Base-by-base conservation (phyloP, 345 rosid species). In the Carallia brachiata region DNA sequence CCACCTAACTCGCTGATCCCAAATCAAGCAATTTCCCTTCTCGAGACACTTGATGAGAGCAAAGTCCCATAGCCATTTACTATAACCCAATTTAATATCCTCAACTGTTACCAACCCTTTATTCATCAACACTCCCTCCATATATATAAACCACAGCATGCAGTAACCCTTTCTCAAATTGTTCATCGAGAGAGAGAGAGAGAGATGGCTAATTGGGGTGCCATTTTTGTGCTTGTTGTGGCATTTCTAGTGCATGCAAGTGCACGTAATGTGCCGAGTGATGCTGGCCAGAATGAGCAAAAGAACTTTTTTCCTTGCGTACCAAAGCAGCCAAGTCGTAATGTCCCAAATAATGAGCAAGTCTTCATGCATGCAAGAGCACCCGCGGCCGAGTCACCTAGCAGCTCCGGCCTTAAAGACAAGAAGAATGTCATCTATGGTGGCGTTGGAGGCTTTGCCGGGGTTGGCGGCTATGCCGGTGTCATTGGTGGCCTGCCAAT, bases 381-480 rank as follows among this genome's bases (percentile, higher is more conserved):
- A 6, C 82, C 79, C 52, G 27, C 58, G 59, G 84, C 85, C 17
- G 86, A 71, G 58, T 69, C 86, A 36, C 82, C 87, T 1, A 60
- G 47, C 17, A 74, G 75, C 9, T 37, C 70, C 15, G 85, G 80
- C 17, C 36, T 89, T 27, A 74, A 61, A n/a, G 97, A 88, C 66
- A 72, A 86, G 62, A 91, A 91, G 75, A 85, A 83, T 50, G 78
- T 87, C 53, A 62, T 87, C 32, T 83, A 68, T 10, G 89, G 91
- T 4, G 95, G 95, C 15, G 78, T 89, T 17, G 95, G 97, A 6
- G 97, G 91, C 2, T 89, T 82, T 63, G 89, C 86, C 0, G 96
- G 97, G 19, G 70, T 86, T 61, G 95, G 97, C 16, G 97, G 95
- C 3, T 81, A 71, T 27, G 86, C 84, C 2, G 97, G 94, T 4